Base-by-base conservation (phyloP, 352 stramenopile genomes). In the Phytopythium delawarense region DNA sequence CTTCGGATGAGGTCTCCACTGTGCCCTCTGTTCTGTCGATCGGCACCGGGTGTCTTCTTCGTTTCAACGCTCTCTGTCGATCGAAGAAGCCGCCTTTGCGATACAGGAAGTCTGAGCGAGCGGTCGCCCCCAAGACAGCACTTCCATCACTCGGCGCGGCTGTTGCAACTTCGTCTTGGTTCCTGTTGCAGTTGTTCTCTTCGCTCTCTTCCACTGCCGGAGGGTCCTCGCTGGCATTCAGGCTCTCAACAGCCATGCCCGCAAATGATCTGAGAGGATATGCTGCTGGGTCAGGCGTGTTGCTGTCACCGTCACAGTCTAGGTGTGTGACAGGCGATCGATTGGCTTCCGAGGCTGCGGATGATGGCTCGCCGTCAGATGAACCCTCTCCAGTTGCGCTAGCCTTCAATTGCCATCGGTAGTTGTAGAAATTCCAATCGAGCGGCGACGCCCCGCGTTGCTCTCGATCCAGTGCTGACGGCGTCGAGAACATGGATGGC, bases 351-450 rank as follows among this genome's bases (percentile, higher is more conserved):
- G 37, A 39, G 39, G 3, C 23, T 45, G 35, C 23, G 39, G 63
- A 54, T 6, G 53, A 46, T 7, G 60, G 42, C 1, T 62, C 64
- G 15, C 56, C 65, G 49, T 66, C 62, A n/a, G 74, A 64, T 23
- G 71, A 62, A 55, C 75, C 53, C 5, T 59, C 37, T 8, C 37
- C 20, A 2, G 7, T n/a, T 8, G 46, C 23, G 12, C 23, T 21
- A 13, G 53, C 23, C 16, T 44, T 44, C n/a, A 59, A 12, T 7
- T 37, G 53, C 53, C 53, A 59, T 20, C 53, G 53, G 39, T 49
- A 91, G 42, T 83, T 70, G 51, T 88, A 71, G 46, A 92, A 94
- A 72, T 94, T 80, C 84, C 84, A 94, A 51, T 94, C 84, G 25
- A 92, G 70, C 9, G 76, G 76, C 53, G 84, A 86, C 7, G 69